A percentile compares a stretch with the other conserved stretches of the same genome.
Evolutionary conservation across 139 green algal species (phyloP).

Genomic region (Coccomyxa sp.): DNA sequence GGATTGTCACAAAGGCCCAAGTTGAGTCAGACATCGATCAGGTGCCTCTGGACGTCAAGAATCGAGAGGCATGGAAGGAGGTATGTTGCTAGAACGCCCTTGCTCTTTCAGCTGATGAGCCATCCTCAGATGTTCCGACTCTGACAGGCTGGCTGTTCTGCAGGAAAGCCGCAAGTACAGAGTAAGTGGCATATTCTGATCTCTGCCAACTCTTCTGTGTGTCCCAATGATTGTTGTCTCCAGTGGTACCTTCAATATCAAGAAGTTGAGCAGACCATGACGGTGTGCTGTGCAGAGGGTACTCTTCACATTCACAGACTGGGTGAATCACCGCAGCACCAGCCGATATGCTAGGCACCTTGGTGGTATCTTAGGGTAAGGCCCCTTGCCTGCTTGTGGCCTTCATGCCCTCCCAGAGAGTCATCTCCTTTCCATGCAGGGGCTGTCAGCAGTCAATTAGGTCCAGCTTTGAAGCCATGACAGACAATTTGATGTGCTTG

Average conservation of each 20-base stretch:
- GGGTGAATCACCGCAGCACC: constrained; percentile 27
- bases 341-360: constrained; percentile 23
- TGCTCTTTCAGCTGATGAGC: too few relatives aligned
- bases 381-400: not conserved
- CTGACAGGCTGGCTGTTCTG: too few relatives aligned
- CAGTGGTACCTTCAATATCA: not conserved
- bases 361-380: not conserved
- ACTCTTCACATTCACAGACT: constrained; percentile 20
- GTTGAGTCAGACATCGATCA: not conserved
- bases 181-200: not conserved
- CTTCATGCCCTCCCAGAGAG: too few relatives aligned
- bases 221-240: not conserved
- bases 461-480: not conserved
- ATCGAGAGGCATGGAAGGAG: not conserved
- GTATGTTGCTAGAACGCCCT: too few relatives aligned
- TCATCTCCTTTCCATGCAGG: too few relatives aligned
- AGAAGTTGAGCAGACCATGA: not conserved
- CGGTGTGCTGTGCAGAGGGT: not conserved
- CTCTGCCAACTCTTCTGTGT: not conserved
- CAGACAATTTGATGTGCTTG: not conserved
- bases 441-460: too few relatives aligned
- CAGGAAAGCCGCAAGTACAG: not conserved
- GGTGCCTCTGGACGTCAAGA: not conserved
- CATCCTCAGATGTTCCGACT: too few relatives aligned
- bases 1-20: not conserved